Conservation (phyloP, 73 alveolate genomes). For the Paramecium sonneborni region DNA sequence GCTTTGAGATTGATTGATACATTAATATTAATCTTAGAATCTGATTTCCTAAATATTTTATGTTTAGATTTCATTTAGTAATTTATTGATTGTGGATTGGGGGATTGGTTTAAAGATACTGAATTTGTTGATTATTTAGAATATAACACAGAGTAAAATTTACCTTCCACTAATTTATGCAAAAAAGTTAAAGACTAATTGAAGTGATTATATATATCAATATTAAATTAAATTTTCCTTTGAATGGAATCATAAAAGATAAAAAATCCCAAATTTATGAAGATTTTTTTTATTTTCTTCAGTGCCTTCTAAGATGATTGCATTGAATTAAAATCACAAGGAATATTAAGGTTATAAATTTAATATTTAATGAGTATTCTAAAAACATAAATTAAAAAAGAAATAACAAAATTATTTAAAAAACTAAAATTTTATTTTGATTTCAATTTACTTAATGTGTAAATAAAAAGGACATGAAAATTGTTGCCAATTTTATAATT, state of each 20-base stretch:
- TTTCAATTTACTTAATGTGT: not conserved
- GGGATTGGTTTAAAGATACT: slow-evolving; percentile 37
- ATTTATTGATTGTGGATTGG: slow-evolving; percentile 5
- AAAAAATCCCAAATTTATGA: not conserved
- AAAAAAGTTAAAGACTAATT: slow-evolving; percentile 17
- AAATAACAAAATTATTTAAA: not conserved
- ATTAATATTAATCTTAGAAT: not conserved
- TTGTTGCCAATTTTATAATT: not conserved
- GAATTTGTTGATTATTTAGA: slow-evolving; percentile 10
- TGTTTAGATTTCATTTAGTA: slow-evolving; percentile 24
- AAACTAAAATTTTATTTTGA: not conserved
- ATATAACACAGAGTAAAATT: not conserved
- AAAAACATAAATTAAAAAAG: not conserved
- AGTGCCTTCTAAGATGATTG: not conserved
- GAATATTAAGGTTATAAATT: not conserved
- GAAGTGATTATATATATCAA: slow-evolving; percentile 28
- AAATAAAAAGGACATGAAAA: not conserved
- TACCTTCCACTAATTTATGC: not conserved
- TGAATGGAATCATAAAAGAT: not conserved
- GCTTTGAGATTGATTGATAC: not conserved
- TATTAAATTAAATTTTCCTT: not conserved
- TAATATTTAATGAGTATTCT: slow-evolving; percentile 2
- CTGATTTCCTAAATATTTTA: slow-evolving; percentile 27
- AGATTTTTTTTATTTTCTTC: not conserved
- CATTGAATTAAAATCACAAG: not conserved